A percentile compares a stretch with the other conserved stretches of the same genome.
Evolutionary conservation across 805 yeast genomes (phyloP).

Genomic region (Vanderwaltozyma verrucispora): DNA sequence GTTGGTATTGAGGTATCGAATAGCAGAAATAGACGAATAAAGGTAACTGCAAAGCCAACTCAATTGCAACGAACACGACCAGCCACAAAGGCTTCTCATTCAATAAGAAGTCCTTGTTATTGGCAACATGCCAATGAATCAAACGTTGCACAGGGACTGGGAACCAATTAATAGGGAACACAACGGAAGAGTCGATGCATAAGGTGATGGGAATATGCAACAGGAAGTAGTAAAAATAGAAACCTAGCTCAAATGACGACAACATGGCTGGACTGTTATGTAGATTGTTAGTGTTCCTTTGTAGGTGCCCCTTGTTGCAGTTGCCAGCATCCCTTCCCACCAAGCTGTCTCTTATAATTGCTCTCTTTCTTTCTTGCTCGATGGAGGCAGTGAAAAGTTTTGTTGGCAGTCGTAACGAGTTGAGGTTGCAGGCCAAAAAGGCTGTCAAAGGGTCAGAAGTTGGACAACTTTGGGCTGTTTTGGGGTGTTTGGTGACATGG

Average conservation of each 20-base stretch:
- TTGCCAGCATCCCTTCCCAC: no score
- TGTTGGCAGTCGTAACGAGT: no score
- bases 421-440: no score
- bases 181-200: slow-evolving; percentile 63
- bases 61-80: slow-evolving; percentile 57
- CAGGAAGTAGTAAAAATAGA: slow-evolving; percentile 43
- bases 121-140: slow-evolving; percentile 46
- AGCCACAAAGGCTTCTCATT: slow-evolving; percentile 61
- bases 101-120: slow-evolving; percentile 66
- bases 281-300: no score
- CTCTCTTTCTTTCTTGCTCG: no score
- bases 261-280: no score
- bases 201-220: slow-evolving; percentile 70
- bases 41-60: slow-evolving; percentile 70
- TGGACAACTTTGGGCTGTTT: neutral
- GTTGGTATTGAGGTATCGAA: slow-evolving; percentile 3
- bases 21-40: slow-evolving; percentile 42
- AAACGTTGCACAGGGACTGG: slow-evolving; percentile 37
- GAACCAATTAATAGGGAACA: slow-evolving; percentile 43
- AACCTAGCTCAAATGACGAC: slow-evolving; percentile 12
- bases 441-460: neutral
- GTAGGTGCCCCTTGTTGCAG: no score
- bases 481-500: neutral
- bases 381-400: no score
- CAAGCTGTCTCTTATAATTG: no score